Conservation (phyloP, 495 filamentous ascomycete species). For the Penicillium manginii region DNA sequence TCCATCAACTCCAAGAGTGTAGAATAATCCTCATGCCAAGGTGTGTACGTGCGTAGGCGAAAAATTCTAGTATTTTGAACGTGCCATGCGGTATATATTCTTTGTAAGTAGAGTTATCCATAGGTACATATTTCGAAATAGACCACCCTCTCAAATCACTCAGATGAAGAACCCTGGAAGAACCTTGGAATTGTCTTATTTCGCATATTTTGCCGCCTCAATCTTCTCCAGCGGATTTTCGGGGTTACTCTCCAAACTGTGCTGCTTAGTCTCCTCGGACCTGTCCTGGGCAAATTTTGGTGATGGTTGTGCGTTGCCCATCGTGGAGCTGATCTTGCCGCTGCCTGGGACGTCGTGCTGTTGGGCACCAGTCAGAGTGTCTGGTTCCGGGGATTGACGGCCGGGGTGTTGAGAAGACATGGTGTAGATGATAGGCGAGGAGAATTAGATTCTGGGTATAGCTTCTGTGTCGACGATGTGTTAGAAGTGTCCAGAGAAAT, state of each 20-base stretch:
- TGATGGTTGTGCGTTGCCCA: slow-evolving; percentile 23
- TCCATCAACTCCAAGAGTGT: no score
- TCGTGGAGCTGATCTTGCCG: slow-evolving; percentile 53
- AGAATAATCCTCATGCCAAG: no score
- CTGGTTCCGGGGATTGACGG: slow-evolving; percentile 81
- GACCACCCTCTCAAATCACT: neutral
- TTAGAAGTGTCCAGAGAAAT: neutral
- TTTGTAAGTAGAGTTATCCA: no score
- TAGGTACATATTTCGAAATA: no score
- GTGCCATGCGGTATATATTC: no score
- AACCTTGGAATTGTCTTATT: slow-evolving; percentile 33
- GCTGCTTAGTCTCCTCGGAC: slow-evolving; percentile 39
- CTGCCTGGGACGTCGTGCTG: slow-evolving; percentile 55
- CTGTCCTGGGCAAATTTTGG: slow-evolving; percentile 42
- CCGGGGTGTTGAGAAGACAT: slow-evolving; percentile 56
- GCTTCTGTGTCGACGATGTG: neutral
- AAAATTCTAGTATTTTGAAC: no score
- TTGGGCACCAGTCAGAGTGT: slow-evolving; percentile 68
- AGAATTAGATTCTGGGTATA: neutral
- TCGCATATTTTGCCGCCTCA: slow-evolving; percentile 66
- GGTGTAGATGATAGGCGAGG: slow-evolving; percentile 12
- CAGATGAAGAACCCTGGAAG: no score
- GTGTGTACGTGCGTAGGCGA: no score
- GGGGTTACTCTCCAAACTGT: slow-evolving; percentile 63
- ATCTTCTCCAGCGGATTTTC: slow-evolving; percentile 67